A percentile compares a stretch with the other conserved stretches of the same genome.
Conservation (phyloP, 805 yeast genomes). For the Babjeviella inositovora region DNA sequence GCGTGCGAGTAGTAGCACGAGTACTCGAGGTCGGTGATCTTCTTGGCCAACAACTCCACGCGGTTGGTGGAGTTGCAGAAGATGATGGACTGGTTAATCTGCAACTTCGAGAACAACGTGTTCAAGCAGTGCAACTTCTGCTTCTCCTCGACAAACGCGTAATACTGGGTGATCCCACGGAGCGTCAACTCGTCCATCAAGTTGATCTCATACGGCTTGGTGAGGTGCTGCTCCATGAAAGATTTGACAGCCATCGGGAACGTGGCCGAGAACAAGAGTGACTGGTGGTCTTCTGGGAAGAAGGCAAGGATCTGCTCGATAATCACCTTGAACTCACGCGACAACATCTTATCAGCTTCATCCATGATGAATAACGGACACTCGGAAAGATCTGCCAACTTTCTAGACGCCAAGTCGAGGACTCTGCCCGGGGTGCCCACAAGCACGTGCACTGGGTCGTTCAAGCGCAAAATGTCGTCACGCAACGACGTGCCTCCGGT, state of each 20-base stretch:
- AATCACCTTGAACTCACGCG: slow-evolving; percentile 76
- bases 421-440: slow-evolving; percentile 99
- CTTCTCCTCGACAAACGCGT: slow-evolving; percentile 95
- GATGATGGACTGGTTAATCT: slow-evolving; percentile 91
- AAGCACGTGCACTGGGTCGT: slow-evolving; percentile 84
- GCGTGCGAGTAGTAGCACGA: slow-evolving; percentile 97
- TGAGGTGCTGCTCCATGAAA: slow-evolving; percentile 82
- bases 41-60: slow-evolving; percentile 89
- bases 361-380: slow-evolving; percentile 91
- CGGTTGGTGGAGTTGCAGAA: slow-evolving; percentile 95
- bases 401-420: slow-evolving; percentile 80
- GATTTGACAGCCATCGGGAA: slow-evolving; percentile 89
- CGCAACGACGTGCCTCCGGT: slow-evolving; percentile 93
- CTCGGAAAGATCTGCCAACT: slow-evolving; percentile 72
- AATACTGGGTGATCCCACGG: slow-evolving; percentile 92
- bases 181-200: slow-evolving; percentile 95
- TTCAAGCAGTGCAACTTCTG: slow-evolving; percentile 93
- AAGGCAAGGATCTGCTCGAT: slow-evolving; percentile 75
- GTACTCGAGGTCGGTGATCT: slow-evolving; percentile 90
- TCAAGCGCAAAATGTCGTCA: slow-evolving; percentile 87
- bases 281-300: slow-evolving; percentile 71
- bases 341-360: slow-evolving; percentile 95
- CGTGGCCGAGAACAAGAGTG: slow-evolving; percentile 84
- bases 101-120: slow-evolving; percentile 85
- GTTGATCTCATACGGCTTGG: slow-evolving; percentile 88